Evolutionary conservation across 2,329 filamentous ascomycete genomes (phyloP), one percentile per base, ranked within the genome.

Genomic region (Fusarium mangiferae): DNA sequence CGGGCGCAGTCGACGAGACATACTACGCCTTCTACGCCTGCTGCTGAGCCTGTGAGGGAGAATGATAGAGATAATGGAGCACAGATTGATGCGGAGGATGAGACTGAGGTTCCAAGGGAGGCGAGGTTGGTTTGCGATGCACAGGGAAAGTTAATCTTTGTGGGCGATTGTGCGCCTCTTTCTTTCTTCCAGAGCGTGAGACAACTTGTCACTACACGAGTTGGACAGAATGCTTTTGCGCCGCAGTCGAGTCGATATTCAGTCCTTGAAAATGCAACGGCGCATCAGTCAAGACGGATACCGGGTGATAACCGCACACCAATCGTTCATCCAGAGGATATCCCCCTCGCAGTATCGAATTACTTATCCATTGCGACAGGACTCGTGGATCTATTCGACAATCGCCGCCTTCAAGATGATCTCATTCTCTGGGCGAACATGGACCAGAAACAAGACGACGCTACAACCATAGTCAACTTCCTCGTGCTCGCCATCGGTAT

Each of bases 161-260:
- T 89, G 30, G 87, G 87, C 10, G 87, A 89, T 75, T 89, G 87
- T 71, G 87, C 87, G 9, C 87, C 87, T 2, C 79, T 89, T 26
- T 89, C 87, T 0, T 86, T 89, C 68, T 89, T 89, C 72, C 87
- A 89, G 71, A 88, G 86, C 1, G 85, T 89, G 12, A 82, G 87
- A 5, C 84, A 87, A 72, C 83, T 89, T 24, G 86, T 89, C 28
- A 87, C 84, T 0, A 84, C 82, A 1, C 80, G 84, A 11, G 84
- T 89, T 39, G 87, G 87, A 24, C 81, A 84, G 18, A 81, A 85
- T 52, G 87, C 86, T 3, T 89, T 89, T 68, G 84, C 87, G 3
- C 86, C 87, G 1, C 84, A 88, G 66, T 85, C 85, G 6, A 87
- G 84, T 60, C 85, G 84, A 13, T 86, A 85, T 67, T 88, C 86